These are phyloP conservation scores for Phyllosticta capitalensis DNA, from an alignment of 2,329 filamentous ascomycete genomes.

Conservation along the genomic window DNA sequence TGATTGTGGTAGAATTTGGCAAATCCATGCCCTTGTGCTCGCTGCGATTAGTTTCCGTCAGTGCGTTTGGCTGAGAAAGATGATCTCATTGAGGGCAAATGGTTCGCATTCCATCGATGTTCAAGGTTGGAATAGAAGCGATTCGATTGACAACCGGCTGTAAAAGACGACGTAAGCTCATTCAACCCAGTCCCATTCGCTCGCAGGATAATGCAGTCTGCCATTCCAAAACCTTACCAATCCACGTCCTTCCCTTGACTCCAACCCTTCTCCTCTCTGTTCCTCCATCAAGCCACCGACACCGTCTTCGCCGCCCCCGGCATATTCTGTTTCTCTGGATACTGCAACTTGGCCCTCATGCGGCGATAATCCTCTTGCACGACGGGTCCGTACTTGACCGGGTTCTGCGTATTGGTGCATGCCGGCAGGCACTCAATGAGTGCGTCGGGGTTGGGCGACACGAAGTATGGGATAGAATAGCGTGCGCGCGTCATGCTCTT, in stretches of 20 bases:
- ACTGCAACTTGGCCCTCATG: slow-evolving; percentile 10
- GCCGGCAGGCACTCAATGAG: slow-evolving; percentile 34
- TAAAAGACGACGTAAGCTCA: too few species aligned
- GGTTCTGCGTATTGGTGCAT: background rate
- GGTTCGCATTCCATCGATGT: too few species aligned
- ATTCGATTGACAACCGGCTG: too few species aligned
- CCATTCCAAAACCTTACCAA: background rate
- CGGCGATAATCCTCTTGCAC: slow-evolving; percentile 9
- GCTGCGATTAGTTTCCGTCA: background rate
- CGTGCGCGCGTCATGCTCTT: slow-evolving; percentile 40
- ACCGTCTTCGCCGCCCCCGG: background rate
- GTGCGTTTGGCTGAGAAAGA: background rate
- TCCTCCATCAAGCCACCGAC: background rate
- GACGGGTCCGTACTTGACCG: slow-evolving; percentile 9
- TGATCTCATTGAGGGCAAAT: too few species aligned
- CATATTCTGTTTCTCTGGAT: background rate
- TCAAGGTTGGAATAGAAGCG: too few species aligned
- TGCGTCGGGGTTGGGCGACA: slow-evolving; percentile 40
- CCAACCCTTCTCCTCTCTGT: background rate
- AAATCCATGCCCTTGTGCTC: background rate
- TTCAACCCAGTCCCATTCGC: too few species aligned
- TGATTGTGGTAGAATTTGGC: background rate
- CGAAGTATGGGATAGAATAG: slow-evolving; percentile 54
- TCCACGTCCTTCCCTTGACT: background rate
- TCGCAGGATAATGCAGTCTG: background rate